Base-by-base conservation (phyloP, 129 eudicot species). In the Flaveria brownii region DNA sequence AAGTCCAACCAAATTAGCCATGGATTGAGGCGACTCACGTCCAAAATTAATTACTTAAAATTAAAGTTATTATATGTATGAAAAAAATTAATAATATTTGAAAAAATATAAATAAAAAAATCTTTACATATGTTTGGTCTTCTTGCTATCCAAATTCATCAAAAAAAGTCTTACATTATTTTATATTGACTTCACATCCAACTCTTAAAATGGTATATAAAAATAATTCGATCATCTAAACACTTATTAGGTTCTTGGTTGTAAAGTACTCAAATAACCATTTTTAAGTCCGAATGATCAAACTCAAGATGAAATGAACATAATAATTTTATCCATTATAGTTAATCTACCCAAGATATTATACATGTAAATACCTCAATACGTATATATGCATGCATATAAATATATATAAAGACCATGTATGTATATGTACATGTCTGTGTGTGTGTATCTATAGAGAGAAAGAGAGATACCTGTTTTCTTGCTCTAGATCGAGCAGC, bases 401-500 rank as follows among this genome's bases (percentile, higher is more conserved):
- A 36, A 5, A 36, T 36, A 36, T 33, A 4, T 20, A 20, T 20
- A 20, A 20, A 20, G 22, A 20, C 22, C 41, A 36, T 36, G 7
- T 36, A 36, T 36, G 41, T 36, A 0, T 36, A 36, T 5, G 7
- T 30, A 5, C 41, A 36, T 36, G 39, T 33, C 22, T 0, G 39
- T 33, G 41, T 36, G 41, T 36, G 1, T 51, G 18, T 56, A 56
- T 56, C 0, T 20, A 56, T 10, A 70, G 41, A 60, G 51, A 46
- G 33, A 55, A 52, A 61, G 47, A 64, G 46, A 57, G 72, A 57
- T 6, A 81, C 91, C 84, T 84, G 88, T 72, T 80, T 79, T 76
- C 91, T 80, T 54, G 86, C 91, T 78, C 91, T 77, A 17, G 91
- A 87, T 8, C 91, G 84, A 62, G 88, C 83, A 72, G 91, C 91